Evolutionary conservation across 2,329 filamentous ascomycete species (phyloP), one percentile per base, ranked within the genome.

Genomic region (Fusarium palustre): DNA sequence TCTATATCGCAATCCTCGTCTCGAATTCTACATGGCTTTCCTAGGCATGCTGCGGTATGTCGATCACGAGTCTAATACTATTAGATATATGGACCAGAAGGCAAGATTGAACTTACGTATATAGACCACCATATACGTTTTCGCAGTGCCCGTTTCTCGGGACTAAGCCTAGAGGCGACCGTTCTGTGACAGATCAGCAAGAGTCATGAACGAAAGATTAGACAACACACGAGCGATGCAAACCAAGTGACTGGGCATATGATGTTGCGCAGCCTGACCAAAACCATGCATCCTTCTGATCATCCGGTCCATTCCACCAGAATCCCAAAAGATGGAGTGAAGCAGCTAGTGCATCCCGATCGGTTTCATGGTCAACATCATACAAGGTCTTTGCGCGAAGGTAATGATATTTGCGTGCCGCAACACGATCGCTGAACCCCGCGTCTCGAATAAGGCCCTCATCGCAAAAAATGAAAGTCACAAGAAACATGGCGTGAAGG

Each of bases 121-220:
- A 72, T 66, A 2, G 70, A 71, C 70, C 70, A 71, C 70, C 70
- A 72, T 3, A 72, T 69, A 0, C 70, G 53, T 16, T 66, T 72
- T 3, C 70, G 57, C 1, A 72, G 1, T 0, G 70, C 57, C 2
- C 38, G 60, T 12, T 53, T 48, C 13, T 58, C 42, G 0, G 42
- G 57, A 1, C 43, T 69, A 2, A 71, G 3, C 2, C 53, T 54
- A 0, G 43, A 55, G 0, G 42, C 42, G 1, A 56, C 36, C 1
- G 54, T 22, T 0, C 69, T 66, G 2, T 1, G 4, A 0, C 1
- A 4, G 7, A 7, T 71, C 5, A 64, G 30, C 2, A 12, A 3
- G 8, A 9, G 0, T 0, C 4, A 22, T 1, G 0, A 15, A 1
- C 1, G 10, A 2, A 4, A 2, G 1, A 12, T 9, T 0, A 1